These are phyloP conservation scores for Leishmania martiniquensis DNA, from an alignment of 208 protist species.

Conservation along the genomic window DNA sequence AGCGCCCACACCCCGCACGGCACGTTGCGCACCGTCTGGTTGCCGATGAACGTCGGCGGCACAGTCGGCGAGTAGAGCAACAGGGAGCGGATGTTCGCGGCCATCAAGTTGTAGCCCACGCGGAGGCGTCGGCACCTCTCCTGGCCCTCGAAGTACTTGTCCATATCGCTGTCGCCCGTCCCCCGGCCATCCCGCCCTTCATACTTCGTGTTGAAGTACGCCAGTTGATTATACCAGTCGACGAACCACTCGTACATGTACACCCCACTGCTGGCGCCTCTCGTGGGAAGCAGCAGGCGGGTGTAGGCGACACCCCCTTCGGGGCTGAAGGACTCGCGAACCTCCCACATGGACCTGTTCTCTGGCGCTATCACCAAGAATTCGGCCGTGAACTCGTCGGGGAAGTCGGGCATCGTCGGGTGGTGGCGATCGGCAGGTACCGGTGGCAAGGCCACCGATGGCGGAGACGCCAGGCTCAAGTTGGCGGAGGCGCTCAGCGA, in stretches of 20 bases:
- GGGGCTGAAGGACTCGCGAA: conserved; percentile 32
- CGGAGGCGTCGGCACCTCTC: conserved; percentile 31
- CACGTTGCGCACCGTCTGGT: conserved; percentile 45
- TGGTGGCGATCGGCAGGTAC: too few species aligned
- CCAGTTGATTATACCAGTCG: conserved; percentile 23
- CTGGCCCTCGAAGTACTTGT: conserved; percentile 38
- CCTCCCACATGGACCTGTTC: conserved; percentile 30
- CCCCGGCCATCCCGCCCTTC: conserved; percentile 13
- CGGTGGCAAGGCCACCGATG: too few species aligned
- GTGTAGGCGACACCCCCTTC: conserved; percentile 2
- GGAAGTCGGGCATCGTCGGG: conserved; percentile 38
- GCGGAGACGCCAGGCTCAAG: too few species aligned
- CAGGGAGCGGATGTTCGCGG: conserved; percentile 13
- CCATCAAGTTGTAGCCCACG: conserved; percentile 30
- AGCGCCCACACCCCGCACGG: conserved; percentile 45
- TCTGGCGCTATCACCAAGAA: conserved; percentile 40
- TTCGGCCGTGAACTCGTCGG: conserved; percentile 34
- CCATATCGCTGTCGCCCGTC: conserved; percentile 20
- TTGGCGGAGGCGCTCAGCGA: neutral
- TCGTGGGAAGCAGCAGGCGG: conserved; percentile 21
- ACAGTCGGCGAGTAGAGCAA: conserved; percentile 23
- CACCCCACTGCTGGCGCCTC: conserved; percentile 34
- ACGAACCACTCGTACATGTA: conserved; percentile 46
- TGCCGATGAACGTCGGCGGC: conserved; percentile 41
- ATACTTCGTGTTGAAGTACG: conserved; percentile 30